These are phyloP conservation scores for Alternaria burnsii DNA, from an alignment of 2,329 filamentous ascomycete genomes.

Conservation along the genomic window DNA sequence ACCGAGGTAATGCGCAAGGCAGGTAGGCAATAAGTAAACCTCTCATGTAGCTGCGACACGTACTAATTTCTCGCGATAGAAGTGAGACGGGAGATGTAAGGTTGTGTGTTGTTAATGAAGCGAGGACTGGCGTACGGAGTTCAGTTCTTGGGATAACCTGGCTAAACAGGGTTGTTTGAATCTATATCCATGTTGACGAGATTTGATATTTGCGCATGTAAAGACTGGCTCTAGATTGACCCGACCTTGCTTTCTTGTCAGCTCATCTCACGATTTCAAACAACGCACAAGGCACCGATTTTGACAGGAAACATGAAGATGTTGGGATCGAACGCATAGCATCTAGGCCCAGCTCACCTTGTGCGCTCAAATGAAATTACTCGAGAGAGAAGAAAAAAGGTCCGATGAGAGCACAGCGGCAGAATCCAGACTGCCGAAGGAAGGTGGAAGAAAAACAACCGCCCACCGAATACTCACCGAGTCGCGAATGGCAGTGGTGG, in stretches of 20 bases:
- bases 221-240: neutral
- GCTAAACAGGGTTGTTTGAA: neutral
- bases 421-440: conserved; percentile 4
- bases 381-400: conserved; percentile 2
- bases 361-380: neutral
- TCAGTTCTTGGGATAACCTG: neutral
- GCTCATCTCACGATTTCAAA: conserved; percentile 2
- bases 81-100: neutral
- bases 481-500: neutral
- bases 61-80: neutral
- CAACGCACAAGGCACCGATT: conserved; percentile 4
- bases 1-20: neutral
- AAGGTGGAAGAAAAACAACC: neutral
- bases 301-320: neutral
- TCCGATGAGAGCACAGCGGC: neutral
- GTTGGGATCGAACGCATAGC: neutral
- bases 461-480: neutral
- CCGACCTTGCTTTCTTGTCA: neutral
- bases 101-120: neutral
- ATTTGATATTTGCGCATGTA: neutral
- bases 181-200: neutral
- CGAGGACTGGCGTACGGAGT: neutral
- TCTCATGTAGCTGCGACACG: neutral
- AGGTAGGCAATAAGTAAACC: neutral
- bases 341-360: neutral